Evolutionary conservation across 192 early-diverging fungal species (phyloP).

Genomic region (Geranomyces variabilis): DNA sequence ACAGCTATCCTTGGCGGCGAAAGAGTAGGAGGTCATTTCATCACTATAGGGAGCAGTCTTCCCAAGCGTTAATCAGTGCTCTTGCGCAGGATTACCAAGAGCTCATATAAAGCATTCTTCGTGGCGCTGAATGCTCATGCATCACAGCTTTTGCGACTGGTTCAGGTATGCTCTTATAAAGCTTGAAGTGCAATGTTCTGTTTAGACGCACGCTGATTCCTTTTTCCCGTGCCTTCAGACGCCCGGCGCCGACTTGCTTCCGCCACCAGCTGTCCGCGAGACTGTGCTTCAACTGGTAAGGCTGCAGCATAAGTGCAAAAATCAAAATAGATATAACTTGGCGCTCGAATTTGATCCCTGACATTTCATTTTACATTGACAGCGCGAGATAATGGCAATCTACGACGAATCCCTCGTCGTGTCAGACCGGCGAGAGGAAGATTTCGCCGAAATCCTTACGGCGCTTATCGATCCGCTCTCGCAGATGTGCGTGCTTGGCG

Average conservation of each 20-base stretch:
- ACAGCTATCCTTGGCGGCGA: conserved; percentile 54
- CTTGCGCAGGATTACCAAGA: conserved; percentile 50
- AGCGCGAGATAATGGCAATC: conserved; percentile 81
- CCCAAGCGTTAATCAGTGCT: neutral
- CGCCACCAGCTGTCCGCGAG: conserved; percentile 69
- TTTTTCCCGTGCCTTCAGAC: too few relatives aligned
- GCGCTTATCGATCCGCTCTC: conserved; percentile 75
- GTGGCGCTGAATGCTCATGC: conserved; percentile 58
- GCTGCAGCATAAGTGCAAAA: neutral
- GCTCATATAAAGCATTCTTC: conserved; percentile 60
- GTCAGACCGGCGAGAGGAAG: conserved; percentile 53
- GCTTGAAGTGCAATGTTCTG: too few relatives aligned
- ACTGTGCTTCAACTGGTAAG: conserved; percentile 68
- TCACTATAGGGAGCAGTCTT: neutral
- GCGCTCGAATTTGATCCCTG: neutral
- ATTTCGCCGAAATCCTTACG: conserved; percentile 68
- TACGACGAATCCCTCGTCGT: conserved; percentile 76
- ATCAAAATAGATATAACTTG: neutral
- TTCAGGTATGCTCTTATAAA: conserved; percentile 43
- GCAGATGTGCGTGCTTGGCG: conserved; percentile 71
- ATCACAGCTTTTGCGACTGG: conserved; percentile 46
- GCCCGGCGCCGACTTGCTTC: conserved; percentile 61
- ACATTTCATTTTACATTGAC: neutral
- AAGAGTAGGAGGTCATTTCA: conserved; percentile 51
- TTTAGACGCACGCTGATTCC: too few relatives aligned